Evolutionary conservation across 1,139 yeast genomes (phyloP), one percentile per base, ranked within the genome.

Genomic region (Sugiyamaella paludigena): DNA sequence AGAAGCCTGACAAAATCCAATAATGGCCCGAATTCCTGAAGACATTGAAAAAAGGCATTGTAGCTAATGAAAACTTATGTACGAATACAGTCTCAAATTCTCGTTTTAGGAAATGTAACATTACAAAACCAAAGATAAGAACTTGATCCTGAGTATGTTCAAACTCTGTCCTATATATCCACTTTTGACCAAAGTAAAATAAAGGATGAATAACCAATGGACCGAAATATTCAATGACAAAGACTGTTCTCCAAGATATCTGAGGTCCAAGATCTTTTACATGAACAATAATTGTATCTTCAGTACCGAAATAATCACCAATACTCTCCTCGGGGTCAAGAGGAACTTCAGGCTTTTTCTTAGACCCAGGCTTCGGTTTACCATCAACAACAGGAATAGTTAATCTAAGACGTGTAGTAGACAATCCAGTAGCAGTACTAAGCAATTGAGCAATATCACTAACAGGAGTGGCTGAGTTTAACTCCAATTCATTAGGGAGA

Each of bases 191-290:
- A 54, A 67, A 78, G 66, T 81, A 91, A 54, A 86, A 72, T 30
- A 87, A 53, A 2, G 89, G 80, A 67, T 91, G 97, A 61, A 91
- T 76, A 42, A 89, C 49, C 53, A 92, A 72, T 2, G 98, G 98
- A 4, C 98, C 98, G 16, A 87, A 63, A 67, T 92, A 92, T 70
- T 92, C 98, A 57, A 87, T 74, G 48, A 87, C 61, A 64, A 83
- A 92, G 28, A 92, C 98, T 6, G 91, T 78, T 69, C 87, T 78
- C 97, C 98, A 92, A 2, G 84, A 82, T 53, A 92, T 80, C 70
- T 92, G 98, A 1, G 95, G 94, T 16, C 98, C 98, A 56, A 92
- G 76, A 62, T 91, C 98, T 66, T 91, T 89, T 50, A 84, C 87
- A 54, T 69, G 78, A 75, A 71, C 43, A 66, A 56, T 47, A 45